These are phyloP conservation scores for Ophioceras dolichostomum DNA, from an alignment of 2,329 filamentous ascomycete species.

Conservation along the genomic window DNA sequence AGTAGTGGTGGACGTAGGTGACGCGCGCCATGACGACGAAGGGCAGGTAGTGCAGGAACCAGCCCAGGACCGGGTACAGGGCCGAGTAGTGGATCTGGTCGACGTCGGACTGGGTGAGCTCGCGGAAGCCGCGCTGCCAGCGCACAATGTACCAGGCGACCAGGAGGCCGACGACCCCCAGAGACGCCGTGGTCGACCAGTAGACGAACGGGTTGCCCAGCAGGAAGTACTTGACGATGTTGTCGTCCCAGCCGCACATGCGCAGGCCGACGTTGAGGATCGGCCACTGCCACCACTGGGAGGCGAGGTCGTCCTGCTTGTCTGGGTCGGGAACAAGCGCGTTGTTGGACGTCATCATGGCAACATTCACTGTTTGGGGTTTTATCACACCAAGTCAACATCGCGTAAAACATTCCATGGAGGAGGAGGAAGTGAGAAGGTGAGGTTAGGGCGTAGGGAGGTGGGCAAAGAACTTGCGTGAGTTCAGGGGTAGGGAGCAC, in stretches of 20 bases:
- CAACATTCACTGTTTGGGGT: constrained; percentile 61
- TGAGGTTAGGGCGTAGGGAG: too few species aligned
- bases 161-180: constrained; percentile 61
- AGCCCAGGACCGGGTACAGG: constrained; percentile 82
- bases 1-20: constrained; percentile 99
- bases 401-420: too few species aligned
- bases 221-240: constrained; percentile 94
- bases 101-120: constrained; percentile 68
- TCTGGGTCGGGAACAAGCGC: constrained; percentile 94
- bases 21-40: constrained; percentile 98
- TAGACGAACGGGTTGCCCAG: constrained; percentile 94
- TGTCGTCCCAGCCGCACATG: constrained; percentile 98
- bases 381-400: too few species aligned
- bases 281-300: constrained; percentile 97
- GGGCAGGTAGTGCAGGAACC: constrained; percentile 92
- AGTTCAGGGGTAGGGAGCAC: neutral
- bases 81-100: constrained; percentile 93
- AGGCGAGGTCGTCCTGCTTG: constrained; percentile 97
- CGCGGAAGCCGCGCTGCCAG: constrained; percentile 89
- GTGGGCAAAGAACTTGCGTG: too few species aligned
- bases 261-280: constrained; percentile 88
- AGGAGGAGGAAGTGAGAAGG: constrained; percentile 3
- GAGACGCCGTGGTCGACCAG: constrained; percentile 77
- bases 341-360: constrained; percentile 99
- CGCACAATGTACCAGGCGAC: constrained; percentile 78